Conservation (phyloP, 2,329 filamentous ascomycete species). For the Trichoderma gracile region DNA sequence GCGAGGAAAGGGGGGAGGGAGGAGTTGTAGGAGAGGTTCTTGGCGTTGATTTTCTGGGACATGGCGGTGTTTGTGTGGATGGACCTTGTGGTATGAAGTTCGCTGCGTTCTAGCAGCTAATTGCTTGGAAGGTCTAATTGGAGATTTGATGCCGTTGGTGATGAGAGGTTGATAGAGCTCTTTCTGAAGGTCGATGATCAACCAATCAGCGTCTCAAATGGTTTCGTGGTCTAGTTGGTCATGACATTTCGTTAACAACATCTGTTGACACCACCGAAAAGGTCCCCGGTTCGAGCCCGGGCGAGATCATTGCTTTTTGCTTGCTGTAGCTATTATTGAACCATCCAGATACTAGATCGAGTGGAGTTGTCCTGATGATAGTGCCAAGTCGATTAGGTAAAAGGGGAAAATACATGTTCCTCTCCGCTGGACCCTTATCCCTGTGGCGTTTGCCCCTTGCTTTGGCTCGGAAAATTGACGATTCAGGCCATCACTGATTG, state of each 20-base stretch:
- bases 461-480: slow-evolving; percentile 21
- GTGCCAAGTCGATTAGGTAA: no score
- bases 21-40: slow-evolving; percentile 67
- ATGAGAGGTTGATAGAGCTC: neutral
- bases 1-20: slow-evolving; percentile 63
- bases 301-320: slow-evolving; percentile 25
- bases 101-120: neutral
- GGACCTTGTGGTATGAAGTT: neutral
- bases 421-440: slow-evolving; percentile 2
- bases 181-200: neutral
- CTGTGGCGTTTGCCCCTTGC: slow-evolving; percentile 7
- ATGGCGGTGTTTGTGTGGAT: slow-evolving; percentile 35
- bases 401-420: slow-evolving; percentile 18
- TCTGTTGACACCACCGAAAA: slow-evolving; percentile 27
- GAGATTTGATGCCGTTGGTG: no score
- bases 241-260: slow-evolving; percentile 28
- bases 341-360: neutral
- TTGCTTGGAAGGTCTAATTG: neutral
- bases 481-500: neutral
- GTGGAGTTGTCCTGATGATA: neutral
- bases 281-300: slow-evolving; percentile 28
- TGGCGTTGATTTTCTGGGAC: slow-evolving; percentile 65
- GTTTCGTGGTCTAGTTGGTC: slow-evolving; percentile 28
- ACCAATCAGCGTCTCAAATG: slow-evolving; percentile 19
- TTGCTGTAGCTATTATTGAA: neutral